Base-by-base conservation (phyloP, 2,329 filamentous ascomycete species). In the Botryotinia convoluta region DNA sequence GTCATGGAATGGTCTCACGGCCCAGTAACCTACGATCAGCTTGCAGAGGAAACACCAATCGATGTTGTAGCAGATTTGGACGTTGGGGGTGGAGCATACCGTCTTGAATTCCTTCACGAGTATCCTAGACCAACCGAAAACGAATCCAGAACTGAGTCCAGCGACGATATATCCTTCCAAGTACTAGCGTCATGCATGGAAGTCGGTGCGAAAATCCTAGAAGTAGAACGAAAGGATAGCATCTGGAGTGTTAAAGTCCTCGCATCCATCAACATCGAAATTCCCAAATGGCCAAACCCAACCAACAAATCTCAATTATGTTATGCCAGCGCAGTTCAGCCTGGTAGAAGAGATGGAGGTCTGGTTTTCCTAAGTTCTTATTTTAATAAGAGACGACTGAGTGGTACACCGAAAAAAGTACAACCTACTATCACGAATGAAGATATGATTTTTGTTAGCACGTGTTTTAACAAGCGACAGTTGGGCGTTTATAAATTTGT, bases 171-270 rank as follows among this genome's bases (percentile, higher is more conserved):
- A 12, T 81, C 77, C 29, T 85, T 84, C 65, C 81, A 86, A 62
- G 83, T 97, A n/a, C 84, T 98, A 59, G 95, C 91, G 26, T 97
- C 94, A 63, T 98, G 96, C 80, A 98, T 98, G 95, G 92, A 98
- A 84, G 93, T 92, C 3, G 96, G 96, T 0, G 87, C 89, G 16
- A 88, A 91, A 71, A 83, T 98, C n/a, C 79, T 92, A 10, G 83
- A 85, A 57, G 78, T 89, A 29, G 74, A 77, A 16, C 80, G 83
- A 39, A 74, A 77, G 1, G 78, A 82, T 1, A 80, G 82, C 75
- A 74, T 83, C 72, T 94, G 91, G 87, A 79, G 79, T 1, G 90
- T 96, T 73, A 98, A 94, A n/a, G 45, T 71, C 42, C 63, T 74
- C 60, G 69, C 51, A 54, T 60, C 51, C 26, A 45, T 48, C 0